Evolutionary conservation across 78 protist species (phyloP).

Genomic region (Ministeria vibrans): DNA sequence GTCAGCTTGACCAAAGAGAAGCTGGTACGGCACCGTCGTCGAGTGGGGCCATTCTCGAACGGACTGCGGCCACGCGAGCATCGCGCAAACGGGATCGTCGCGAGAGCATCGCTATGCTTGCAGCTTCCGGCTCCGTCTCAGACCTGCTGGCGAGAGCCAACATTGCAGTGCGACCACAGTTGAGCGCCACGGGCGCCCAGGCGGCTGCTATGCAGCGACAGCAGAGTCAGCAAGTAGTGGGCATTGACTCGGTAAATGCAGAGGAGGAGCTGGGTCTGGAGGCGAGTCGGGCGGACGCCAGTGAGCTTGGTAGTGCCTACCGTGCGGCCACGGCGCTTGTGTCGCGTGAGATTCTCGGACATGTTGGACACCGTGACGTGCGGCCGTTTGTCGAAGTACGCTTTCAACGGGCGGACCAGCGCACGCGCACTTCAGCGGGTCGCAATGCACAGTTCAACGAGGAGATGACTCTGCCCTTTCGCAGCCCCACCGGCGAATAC

Average conservation of each 20-base stretch:
- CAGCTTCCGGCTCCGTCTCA: too few relatives aligned
- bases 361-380: background rate
- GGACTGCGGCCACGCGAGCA: too few relatives aligned
- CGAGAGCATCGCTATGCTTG: too few relatives aligned
- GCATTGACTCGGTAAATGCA: background rate
- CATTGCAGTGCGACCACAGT: background rate
- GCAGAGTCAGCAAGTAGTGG: background rate
- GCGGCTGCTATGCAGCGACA: background rate
- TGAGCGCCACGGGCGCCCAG: background rate
- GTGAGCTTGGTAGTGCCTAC: too few relatives aligned
- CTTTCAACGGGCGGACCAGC: background rate
- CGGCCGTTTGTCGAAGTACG: slow-evolving; percentile 5
- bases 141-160: too few relatives aligned
- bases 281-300: background rate
- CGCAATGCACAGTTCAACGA: slow-evolving; percentile 3
- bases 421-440: background rate
- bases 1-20: too few relatives aligned
- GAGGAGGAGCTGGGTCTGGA: background rate
- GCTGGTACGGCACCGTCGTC: too few relatives aligned
- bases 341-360: background rate
- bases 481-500: background rate
- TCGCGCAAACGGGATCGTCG: too few relatives aligned
- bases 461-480: background rate
- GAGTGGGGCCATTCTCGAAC: too few relatives aligned
- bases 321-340: background rate